These are phyloP conservation scores for Glaciozyma martinii DNA, from an alignment of 768 basidiomycete species.

Conservation along the genomic window DNA sequence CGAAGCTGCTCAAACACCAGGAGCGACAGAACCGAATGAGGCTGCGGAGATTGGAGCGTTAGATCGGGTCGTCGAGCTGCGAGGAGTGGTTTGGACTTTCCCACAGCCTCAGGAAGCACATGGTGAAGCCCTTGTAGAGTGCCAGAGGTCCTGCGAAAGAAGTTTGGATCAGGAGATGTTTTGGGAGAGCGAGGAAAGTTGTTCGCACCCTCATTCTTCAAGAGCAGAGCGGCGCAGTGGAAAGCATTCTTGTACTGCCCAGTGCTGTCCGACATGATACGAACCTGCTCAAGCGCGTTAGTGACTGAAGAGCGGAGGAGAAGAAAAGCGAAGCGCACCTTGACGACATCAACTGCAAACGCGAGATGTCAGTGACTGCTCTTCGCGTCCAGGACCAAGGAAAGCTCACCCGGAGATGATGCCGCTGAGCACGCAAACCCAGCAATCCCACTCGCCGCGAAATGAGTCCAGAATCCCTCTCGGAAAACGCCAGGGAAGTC, in stretches of 20 bases:
- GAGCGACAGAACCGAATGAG: conserved; percentile 17
- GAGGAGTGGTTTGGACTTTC: neutral
- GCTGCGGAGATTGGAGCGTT: neutral
- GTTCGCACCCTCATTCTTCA: conserved; percentile 31
- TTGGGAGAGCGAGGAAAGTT: neutral
- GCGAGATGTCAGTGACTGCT: neutral
- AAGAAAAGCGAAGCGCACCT: conserved; percentile 7
- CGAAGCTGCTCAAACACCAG: conserved; percentile 27
- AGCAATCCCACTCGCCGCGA: conserved; percentile 30
- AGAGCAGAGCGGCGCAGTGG: conserved; percentile 24
- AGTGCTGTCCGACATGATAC: conserved; percentile 34
- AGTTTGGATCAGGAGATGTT: neutral
- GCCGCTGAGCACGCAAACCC: conserved; percentile 33
- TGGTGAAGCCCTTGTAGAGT: conserved; percentile 28
- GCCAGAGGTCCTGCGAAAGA: conserved; percentile 16
- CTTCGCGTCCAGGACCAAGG: too few species aligned
- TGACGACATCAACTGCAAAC: conserved; percentile 24
- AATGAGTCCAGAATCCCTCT: conserved; percentile 32
- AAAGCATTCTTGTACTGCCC: conserved; percentile 21
- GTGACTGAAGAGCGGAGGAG: neutral
- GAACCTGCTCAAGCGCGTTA: conserved; percentile 16
- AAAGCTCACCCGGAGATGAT: conserved; percentile 10
- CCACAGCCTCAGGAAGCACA: conserved; percentile 28
- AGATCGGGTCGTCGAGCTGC: neutral
- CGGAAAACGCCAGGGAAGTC: conserved; percentile 28